Evolutionary conservation across 495 filamentous ascomycete species (phyloP).

Genomic region (Margaritispora aquatica): DNA sequence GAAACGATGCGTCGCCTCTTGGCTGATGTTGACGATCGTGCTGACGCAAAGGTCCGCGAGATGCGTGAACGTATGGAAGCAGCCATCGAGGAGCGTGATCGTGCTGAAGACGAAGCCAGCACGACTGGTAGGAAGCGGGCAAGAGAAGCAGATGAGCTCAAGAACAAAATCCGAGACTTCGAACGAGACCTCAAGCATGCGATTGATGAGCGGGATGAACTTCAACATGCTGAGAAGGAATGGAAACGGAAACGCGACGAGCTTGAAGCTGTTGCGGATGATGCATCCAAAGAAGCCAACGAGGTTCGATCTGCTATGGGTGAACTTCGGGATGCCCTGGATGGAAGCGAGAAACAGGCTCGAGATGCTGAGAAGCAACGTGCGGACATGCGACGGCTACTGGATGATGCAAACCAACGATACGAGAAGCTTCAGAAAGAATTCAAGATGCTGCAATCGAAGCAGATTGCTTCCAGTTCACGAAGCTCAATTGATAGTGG

Average conservation of each 20-base stretch:
- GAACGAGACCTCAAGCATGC: slow-evolving; percentile 69
- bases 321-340: slow-evolving; percentile 70
- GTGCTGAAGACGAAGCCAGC: slow-evolving; percentile 84
- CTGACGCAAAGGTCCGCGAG: slow-evolving; percentile 75
- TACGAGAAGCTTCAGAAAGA: slow-evolving; percentile 72
- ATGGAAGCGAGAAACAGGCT: slow-evolving; percentile 80
- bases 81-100: slow-evolving; percentile 84
- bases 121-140: slow-evolving; percentile 67
- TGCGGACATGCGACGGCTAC: slow-evolving; percentile 60
- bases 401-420: slow-evolving; percentile 69
- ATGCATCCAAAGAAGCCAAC: slow-evolving; percentile 59
- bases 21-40: slow-evolving; percentile 75
- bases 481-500: slow-evolving; percentile 20
- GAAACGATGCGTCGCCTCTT: slow-evolving; percentile 92
- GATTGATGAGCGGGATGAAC: slow-evolving; percentile 61
- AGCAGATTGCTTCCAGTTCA: slow-evolving; percentile 10
- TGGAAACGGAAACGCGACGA: slow-evolving; percentile 69
- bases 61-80: slow-evolving; percentile 86
- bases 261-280: slow-evolving; percentile 61
- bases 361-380: slow-evolving; percentile 77
- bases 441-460: slow-evolving; percentile 13
- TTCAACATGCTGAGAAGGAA: slow-evolving; percentile 58
- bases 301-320: slow-evolving; percentile 74
- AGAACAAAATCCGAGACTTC: slow-evolving; percentile 67
- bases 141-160: slow-evolving; percentile 83